These are phyloP conservation scores for Aspergillus costaricaensis DNA, from an alignment of 2,329 filamentous ascomycete species.

Conservation along the genomic window DNA sequence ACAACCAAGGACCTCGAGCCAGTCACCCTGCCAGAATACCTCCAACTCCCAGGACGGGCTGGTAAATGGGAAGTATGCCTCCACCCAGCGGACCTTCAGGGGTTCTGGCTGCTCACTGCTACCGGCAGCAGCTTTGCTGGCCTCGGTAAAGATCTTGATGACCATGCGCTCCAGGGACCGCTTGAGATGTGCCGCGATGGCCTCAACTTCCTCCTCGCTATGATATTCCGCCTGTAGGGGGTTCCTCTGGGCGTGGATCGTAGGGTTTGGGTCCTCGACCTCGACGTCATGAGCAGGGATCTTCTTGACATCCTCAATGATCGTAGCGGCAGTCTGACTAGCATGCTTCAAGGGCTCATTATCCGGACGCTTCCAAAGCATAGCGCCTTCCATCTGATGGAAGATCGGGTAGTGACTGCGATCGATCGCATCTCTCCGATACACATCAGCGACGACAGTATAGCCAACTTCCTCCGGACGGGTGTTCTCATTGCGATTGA, in stretches of 20 bases:
- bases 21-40: slow-evolving; percentile 90
- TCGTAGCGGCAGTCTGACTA: slow-evolving; percentile 55
- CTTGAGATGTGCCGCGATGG: slow-evolving; percentile 83
- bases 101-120: slow-evolving; percentile 67
- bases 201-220: slow-evolving; percentile 73
- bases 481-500: slow-evolving; percentile 43
- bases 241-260: slow-evolving; percentile 75
- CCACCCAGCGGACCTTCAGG: slow-evolving; percentile 86
- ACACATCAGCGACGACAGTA: slow-evolving; percentile 91
- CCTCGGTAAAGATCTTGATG: slow-evolving; percentile 80
- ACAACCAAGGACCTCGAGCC: slow-evolving; percentile 94
- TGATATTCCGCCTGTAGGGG: slow-evolving; percentile 76
- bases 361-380: slow-evolving; percentile 74
- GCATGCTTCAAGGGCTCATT: slow-evolving; percentile 35
- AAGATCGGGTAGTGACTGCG: slow-evolving; percentile 94
- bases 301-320: slow-evolving; percentile 69
- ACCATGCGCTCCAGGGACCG: slow-evolving; percentile 86
- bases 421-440: slow-evolving; percentile 92
- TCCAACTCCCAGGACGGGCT: slow-evolving; percentile 95
- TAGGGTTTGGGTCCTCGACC: slow-evolving; percentile 81
- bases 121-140: slow-evolving; percentile 66
- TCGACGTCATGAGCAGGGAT: slow-evolving; percentile 73
- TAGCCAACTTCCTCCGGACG: slow-evolving; percentile 64
- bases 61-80: slow-evolving; percentile 97
- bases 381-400: slow-evolving; percentile 97